A percentile compares a stretch with the other conserved stretches of the same genome.
Evolutionary conservation across 306 rosid species (phyloP).

Genomic region (Urtica urens): DNA sequence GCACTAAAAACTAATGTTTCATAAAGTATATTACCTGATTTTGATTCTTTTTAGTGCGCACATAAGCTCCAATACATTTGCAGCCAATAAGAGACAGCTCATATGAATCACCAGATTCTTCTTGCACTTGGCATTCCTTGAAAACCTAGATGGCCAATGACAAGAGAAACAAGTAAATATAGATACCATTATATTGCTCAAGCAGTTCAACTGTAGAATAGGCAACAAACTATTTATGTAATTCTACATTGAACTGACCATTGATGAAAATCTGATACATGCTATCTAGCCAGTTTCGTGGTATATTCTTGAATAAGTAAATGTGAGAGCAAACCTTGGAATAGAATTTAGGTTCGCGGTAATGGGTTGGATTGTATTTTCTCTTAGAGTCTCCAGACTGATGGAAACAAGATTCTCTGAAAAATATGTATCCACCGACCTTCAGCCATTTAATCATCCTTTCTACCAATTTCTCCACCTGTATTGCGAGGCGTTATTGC

Average conservation of each 20-base stretch:
- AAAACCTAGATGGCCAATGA: slow-evolving; percentile 35
- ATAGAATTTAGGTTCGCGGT: slow-evolving; percentile 86
- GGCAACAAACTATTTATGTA: too few species aligned
- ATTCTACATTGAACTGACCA: not conserved
- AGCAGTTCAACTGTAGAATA: too few species aligned
- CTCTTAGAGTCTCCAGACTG: slow-evolving; percentile 95
- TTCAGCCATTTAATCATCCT: slow-evolving; percentile 84
- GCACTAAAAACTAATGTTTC: not conserved
- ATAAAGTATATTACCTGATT: slow-evolving; percentile 53
- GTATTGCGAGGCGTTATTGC: not conserved
- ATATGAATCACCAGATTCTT: slow-evolving; percentile 53
- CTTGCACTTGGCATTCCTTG: slow-evolving; percentile 46
- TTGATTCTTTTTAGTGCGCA: slow-evolving; percentile 80
- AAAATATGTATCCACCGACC: slow-evolving; percentile 76
- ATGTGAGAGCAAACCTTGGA: slow-evolving; percentile 55
- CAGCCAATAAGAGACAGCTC: slow-evolving; percentile 84
- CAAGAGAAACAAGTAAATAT: not conserved
- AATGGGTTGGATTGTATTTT: slow-evolving; percentile 89
- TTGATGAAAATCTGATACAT: not conserved
- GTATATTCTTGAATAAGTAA: not conserved
- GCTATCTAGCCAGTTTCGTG: not conserved
- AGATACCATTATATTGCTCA: not conserved
- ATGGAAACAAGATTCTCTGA: slow-evolving; percentile 93
- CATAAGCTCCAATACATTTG: slow-evolving; percentile 96
- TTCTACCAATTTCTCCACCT: slow-evolving; percentile 63